These are phyloP conservation scores for Novymonas esmeraldas DNA, from an alignment of 208 protist species.

Conservation along the genomic window DNA sequence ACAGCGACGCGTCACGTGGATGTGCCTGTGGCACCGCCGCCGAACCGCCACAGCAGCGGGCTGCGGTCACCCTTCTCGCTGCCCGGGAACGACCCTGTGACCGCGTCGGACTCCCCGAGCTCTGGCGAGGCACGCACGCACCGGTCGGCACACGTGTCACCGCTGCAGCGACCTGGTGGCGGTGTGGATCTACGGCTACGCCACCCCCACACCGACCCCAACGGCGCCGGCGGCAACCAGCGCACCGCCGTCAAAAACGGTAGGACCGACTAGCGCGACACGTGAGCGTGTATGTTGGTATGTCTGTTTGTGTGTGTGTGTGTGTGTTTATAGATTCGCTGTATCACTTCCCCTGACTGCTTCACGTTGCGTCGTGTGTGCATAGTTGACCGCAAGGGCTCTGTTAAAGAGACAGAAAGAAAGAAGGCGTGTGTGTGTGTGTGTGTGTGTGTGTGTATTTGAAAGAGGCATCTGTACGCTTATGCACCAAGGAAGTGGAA, in stretches of 20 bases:
- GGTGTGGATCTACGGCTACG: too few relatives aligned
- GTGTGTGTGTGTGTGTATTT: background rate
- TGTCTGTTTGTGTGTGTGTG: background rate
- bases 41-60: conserved; percentile 1
- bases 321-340: background rate
- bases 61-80: conserved; percentile 3
- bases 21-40: background rate
- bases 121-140: background rate
- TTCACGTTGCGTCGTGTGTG: background rate
- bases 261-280: too few relatives aligned
- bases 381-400: background rate
- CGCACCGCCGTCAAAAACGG: too few relatives aligned
- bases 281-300: too few relatives aligned
- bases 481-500: too few relatives aligned
- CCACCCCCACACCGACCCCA: too few relatives aligned
- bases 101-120: conserved; percentile 2
- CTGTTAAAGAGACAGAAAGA: background rate
- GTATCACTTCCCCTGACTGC: too few relatives aligned
- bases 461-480: background rate
- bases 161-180: background rate
- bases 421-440: background rate
- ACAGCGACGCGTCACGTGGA: background rate
- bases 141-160: background rate
- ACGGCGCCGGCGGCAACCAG: too few relatives aligned
- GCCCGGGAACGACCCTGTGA: conserved; percentile 7